phyloP scores from a whole-genome alignment of 305 asterid species.

The Caryopteris hybrid region DNA sequence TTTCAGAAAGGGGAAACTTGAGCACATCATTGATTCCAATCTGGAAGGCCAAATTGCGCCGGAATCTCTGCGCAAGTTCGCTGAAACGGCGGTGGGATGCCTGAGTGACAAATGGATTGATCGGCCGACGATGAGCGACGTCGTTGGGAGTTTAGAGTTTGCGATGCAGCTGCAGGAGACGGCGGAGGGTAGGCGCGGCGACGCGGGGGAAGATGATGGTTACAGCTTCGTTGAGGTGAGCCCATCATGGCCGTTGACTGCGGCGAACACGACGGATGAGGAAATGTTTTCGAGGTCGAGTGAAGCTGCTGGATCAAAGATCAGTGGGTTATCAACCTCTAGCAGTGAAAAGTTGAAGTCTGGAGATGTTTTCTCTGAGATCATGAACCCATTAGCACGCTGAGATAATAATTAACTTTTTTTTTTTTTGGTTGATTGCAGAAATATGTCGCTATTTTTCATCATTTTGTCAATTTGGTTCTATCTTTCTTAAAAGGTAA shows the following conservation, averaged over 20 bases:
- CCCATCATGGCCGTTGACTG: no score
- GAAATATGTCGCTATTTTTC: no score
- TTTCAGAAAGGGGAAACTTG: conserved; percentile 30
- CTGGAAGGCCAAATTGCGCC: conserved; percentile 42
- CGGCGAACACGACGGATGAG: no score
- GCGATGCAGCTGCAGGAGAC: conserved; percentile 46
- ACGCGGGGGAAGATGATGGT: no score
- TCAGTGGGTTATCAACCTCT: neutral
- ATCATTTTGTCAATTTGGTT: no score
- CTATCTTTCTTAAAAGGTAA: no score
- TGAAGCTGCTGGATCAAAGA: neutral
- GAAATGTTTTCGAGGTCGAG: conserved; percentile 19
- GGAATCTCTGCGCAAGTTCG: conserved; percentile 39
- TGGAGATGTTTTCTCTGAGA: neutral
- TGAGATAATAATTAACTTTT: neutral
- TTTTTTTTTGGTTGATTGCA: no score
- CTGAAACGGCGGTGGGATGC: conserved; percentile 39
- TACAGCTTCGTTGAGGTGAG: no score
- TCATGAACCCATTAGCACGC: neutral
- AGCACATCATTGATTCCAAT: conserved; percentile 40
- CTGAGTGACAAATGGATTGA: conserved; percentile 36
- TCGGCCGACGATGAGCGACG: conserved; percentile 53
- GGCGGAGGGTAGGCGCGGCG: conserved; percentile 28
- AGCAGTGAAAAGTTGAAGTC: neutral
- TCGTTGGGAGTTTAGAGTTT: conserved; percentile 56